phyloP scores from a whole-genome alignment of 2,329 filamentous ascomycete genomes.

The Colletotrichum theobromicola region DNA sequence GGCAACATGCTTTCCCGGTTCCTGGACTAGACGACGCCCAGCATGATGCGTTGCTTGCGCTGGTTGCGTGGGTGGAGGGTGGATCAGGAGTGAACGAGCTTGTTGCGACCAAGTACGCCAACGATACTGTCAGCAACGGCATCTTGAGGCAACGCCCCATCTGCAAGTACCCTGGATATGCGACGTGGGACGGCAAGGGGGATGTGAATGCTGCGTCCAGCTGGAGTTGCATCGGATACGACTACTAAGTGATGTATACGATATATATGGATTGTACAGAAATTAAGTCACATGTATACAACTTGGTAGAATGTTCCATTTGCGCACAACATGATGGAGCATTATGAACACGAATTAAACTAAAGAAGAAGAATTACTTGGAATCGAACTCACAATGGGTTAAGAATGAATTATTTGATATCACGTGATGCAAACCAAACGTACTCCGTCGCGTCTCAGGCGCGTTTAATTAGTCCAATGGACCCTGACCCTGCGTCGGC shows the following conservation, averaged over 20 bases:
- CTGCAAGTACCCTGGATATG: not conserved
- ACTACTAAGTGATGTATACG: not conserved
- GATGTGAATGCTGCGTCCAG: not conserved
- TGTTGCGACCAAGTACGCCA: conserved; percentile 32
- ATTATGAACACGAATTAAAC: not conserved
- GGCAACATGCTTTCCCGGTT: conserved; percentile 32
- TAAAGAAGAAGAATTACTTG: not conserved
- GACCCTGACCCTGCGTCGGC: not conserved
- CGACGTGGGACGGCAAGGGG: not conserved
- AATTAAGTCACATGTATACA: not conserved
- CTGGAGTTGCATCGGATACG: not conserved
- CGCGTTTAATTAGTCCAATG: not conserved
- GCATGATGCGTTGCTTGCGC: conserved; percentile 39
- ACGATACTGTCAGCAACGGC: not conserved
- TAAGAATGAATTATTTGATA: not conserved
- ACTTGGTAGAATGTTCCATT: not conserved
- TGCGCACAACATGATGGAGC: not conserved
- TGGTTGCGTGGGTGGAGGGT: conserved; percentile 43
- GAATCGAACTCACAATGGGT: not conserved
- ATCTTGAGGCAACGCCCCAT: not conserved
- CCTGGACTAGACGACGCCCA: conserved; percentile 38
- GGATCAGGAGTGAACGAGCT: conserved; percentile 32
- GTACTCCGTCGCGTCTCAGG: not conserved
- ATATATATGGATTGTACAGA: too few relatives aligned
- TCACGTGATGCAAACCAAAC: not conserved